A percentile compares a stretch with the other conserved stretches of the same genome.
These are phyloP conservation scores for Zygosaccharomyces bisporus DNA, from an alignment of 805 yeast species.

Conservation along the genomic window DNA sequence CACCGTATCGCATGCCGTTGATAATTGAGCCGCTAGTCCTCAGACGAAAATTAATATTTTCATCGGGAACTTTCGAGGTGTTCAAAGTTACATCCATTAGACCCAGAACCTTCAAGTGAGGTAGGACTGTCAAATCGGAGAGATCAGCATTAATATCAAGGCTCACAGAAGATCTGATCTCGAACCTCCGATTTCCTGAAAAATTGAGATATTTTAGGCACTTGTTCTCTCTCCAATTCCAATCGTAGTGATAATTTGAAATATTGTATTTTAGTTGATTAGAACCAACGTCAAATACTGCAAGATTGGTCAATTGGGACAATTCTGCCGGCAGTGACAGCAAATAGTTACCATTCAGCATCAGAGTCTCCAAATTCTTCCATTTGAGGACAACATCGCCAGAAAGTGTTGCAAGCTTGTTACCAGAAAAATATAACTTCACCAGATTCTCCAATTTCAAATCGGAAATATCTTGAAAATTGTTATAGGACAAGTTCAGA, in stretches of 20 bases:
- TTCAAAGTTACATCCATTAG: conserved; percentile 94
- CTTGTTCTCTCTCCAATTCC: conserved; percentile 93
- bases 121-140: conserved; percentile 65
- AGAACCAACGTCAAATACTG: conserved; percentile 83
- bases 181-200: conserved; percentile 89
- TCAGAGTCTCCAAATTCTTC: conserved; percentile 54
- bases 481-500: conserved; percentile 81
- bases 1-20: conserved; percentile 78
- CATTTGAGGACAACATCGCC: conserved; percentile 75
- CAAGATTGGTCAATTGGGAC: conserved; percentile 58
- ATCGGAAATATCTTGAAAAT: conserved; percentile 71
- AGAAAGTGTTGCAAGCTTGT: conserved; percentile 70
- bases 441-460: conserved; percentile 60
- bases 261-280: conserved; percentile 88
- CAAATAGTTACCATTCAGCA: conserved; percentile 78
- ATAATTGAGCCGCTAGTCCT: conserved; percentile 84
- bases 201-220: conserved; percentile 76
- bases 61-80: conserved; percentile 86
- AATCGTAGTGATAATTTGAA: conserved; percentile 91
- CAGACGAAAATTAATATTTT: conserved; percentile 73
- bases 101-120: conserved; percentile 70
- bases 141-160: conserved; percentile 48
- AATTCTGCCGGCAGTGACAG: conserved; percentile 87
- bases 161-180: conserved; percentile 60
- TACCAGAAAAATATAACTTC: conserved; percentile 78